A percentile compares a stretch with the other conserved stretches of the same genome.
These are phyloP conservation scores for Phyllosticta capitalensis DNA, from an alignment of 2,329 filamentous ascomycete species.

Conservation along the genomic window DNA sequence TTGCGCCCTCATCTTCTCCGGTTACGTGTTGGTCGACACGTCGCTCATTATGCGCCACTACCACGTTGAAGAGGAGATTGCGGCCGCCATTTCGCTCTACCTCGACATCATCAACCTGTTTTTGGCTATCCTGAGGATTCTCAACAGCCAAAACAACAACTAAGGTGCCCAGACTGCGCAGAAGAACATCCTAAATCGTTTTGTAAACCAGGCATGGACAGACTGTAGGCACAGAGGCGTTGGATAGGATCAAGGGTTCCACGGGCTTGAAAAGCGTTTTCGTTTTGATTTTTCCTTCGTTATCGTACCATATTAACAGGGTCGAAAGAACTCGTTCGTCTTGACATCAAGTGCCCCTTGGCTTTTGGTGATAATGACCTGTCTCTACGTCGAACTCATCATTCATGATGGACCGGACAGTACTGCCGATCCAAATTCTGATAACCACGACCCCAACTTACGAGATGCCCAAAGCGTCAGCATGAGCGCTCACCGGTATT, in stretches of 20 bases:
- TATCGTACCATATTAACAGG: not conserved
- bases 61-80: constrained; percentile 97
- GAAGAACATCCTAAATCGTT: not conserved
- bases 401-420: too few species aligned
- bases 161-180: constrained; percentile 31
- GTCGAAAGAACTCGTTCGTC: not conserved
- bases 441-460: too few species aligned
- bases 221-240: not conserved
- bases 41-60: constrained; percentile 93
- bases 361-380: too few species aligned
- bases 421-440: too few species aligned
- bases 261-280: not conserved
- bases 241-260: not conserved
- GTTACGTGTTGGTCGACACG: constrained; percentile 91
- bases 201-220: not conserved
- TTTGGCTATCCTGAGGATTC: constrained; percentile 84
- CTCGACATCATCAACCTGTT: constrained; percentile 96
- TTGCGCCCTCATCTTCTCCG: constrained; percentile 80
- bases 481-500: constrained; percentile 35
- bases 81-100: constrained; percentile 88
- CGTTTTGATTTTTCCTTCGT: not conserved
- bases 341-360: not conserved
- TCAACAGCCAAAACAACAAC: constrained; percentile 95
- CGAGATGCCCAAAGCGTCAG: not conserved
- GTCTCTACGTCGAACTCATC: too few species aligned